Evolutionary conservation across 306 rosid genomes (phyloP).

Genomic region (Parietaria judaica): DNA sequence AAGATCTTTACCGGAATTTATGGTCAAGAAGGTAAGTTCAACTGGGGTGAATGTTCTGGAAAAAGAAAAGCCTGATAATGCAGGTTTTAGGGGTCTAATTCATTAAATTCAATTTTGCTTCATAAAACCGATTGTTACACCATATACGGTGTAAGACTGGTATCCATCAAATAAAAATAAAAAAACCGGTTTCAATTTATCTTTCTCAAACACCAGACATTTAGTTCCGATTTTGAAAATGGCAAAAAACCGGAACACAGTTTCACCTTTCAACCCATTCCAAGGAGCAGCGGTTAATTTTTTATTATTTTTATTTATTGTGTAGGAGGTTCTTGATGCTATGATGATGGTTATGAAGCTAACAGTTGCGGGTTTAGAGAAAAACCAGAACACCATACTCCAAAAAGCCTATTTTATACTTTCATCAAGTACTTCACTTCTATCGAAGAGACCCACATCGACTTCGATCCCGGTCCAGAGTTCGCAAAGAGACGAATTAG

Average conservation of each 20-base stretch:
- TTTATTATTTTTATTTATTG: constrained; percentile 15
- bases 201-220: no score
- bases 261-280: not conserved
- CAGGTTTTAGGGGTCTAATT: no score
- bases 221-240: not conserved
- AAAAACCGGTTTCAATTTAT: no score
- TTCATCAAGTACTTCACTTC: constrained; percentile 42
- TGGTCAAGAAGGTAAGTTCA: not conserved
- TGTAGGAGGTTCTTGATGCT: constrained; percentile 75
- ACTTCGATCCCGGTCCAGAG: constrained; percentile 19
- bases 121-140: no score
- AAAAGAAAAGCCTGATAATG: no score
- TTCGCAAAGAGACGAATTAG: constrained; percentile 47
- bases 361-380: constrained; percentile 55
- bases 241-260: not conserved
- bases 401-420: constrained; percentile 55
- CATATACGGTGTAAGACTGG: no score
- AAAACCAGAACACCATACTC: constrained; percentile 54
- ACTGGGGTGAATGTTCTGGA: not conserved
- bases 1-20: constrained; percentile 6
- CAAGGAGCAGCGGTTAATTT: constrained; percentile 12
- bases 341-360: constrained; percentile 58
- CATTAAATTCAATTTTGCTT: no score
- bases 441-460: constrained; percentile 24
- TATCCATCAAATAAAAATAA: no score